Evolutionary conservation across 306 rosid genomes (phyloP), one percentile per base, ranked within the genome.

Genomic region (Prunus kanzakura): DNA sequence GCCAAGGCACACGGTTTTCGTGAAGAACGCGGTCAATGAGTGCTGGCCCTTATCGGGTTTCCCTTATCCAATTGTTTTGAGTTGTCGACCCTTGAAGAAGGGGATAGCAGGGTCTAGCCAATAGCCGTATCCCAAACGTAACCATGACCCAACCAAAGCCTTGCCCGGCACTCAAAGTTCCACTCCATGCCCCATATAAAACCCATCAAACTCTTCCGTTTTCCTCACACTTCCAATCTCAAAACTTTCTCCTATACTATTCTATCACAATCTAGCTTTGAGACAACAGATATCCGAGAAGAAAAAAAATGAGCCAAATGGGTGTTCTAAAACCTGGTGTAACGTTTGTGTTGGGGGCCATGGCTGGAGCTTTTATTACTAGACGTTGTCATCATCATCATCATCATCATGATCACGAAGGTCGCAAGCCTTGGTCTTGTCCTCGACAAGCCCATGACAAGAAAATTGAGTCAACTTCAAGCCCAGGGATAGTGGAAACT

Each of bases 261-360:
- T 38, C 52, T 11, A 64, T 66, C 32, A 8, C 47, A 8, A 20
- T 66, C 71, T 18, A 65, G 18, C 51, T 13, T 46, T 45, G 29
- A 38, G 32, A 41, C 57, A 50, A 49, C 43, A 49, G 0, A 11
- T 3, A 20, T 38, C 32, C 2, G 29, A 69, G 49, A 70, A n/a
- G n/a, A 10, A 9, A 9, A 9, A 41, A 63, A 4, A 43, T 46
- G 57, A 51, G 38, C 69, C 67, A 43, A 74, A 64, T 67, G 78
- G 8, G 54, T 61, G 56, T 79, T 16, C 30, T 79, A 3, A 77
- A 55, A 79, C 50, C 76, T 18, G 83, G 82, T 43, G 0, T 46
- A 8, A 72, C 73, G 4, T 88, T 86, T 58, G 84, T 76, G 1
- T 9, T 84, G 52, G 89, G 92, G 54, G 27, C 92, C 79, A 80